A percentile compares a stretch with the other conserved stretches of the same genome.
These are phyloP conservation scores for Clonostachys rhizophaga DNA, from an alignment of 2,329 filamentous ascomycete species.

Conservation along the genomic window DNA sequence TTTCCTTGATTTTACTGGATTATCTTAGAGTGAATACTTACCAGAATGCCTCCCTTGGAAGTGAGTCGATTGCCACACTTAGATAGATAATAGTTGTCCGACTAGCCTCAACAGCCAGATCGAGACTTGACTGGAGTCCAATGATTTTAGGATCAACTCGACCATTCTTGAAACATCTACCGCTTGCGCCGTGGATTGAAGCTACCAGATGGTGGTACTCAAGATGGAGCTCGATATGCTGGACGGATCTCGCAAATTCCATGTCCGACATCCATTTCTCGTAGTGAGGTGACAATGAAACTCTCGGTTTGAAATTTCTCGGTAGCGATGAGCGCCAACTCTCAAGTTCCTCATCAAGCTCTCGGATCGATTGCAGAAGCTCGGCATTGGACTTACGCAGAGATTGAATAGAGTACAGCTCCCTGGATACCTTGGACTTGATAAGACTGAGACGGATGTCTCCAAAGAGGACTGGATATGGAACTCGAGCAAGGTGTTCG, in stretches of 20 bases:
- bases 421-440: constrained; percentile 41
- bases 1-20: not conserved
- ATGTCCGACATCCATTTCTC: not conserved
- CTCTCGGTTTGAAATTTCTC: constrained; percentile 30
- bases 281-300: not conserved
- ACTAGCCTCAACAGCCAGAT: constrained; percentile 49
- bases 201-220: constrained; percentile 52
- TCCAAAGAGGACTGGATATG: not conserved
- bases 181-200: constrained; percentile 50
- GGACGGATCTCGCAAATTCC: not conserved
- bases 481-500: no score
- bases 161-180: constrained; percentile 45
- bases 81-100: constrained; percentile 48
- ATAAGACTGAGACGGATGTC: constrained; percentile 44
- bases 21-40: constrained; percentile 14
- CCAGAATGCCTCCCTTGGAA: constrained; percentile 45
- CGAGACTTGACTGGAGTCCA: constrained; percentile 44
- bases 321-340: constrained; percentile 46
- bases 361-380: constrained; percentile 46
- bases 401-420: constrained; percentile 43
- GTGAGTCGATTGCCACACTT: constrained; percentile 28
- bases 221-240: constrained; percentile 38
- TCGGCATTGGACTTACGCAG: constrained; percentile 47
- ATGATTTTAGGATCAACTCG: constrained; percentile 17
- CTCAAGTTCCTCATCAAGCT: constrained; percentile 52